Base-by-base conservation (phyloP, 345 rosid species). In the Lepidium sativum region DNA sequence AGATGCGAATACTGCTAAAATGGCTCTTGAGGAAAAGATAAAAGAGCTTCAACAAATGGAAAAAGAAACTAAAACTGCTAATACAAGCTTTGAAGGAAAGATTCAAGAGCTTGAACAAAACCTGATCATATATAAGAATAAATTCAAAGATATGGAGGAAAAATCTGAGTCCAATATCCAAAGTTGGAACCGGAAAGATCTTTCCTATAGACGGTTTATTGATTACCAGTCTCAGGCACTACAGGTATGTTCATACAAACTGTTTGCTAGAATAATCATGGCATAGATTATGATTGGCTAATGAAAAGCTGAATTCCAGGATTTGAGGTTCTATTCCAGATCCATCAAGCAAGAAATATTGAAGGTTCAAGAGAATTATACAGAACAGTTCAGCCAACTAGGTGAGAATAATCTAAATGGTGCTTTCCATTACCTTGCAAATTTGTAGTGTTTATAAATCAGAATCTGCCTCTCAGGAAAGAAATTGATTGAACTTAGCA, bases 291-390 rank as follows among this genome's bases (percentile, higher is more conserved):
- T 14, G 34, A n/a, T 48, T 34, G 41, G 11, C 43, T 9, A 61
- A 66, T 56, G 41, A 60, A 27, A 27, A 49, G 54, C 31, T 70
- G 39, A 75, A 31, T 54, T 12, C 12, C 80, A 94, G 99, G 92
- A 81, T 25, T 56, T 94, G 76, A 82, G 81, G 66, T 56, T 52
- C 15, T 78, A 82, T 65, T 85, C 81, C 12, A 63, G 68, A 56
- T 72, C 83, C 76, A 84, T 91, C 80, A 86, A 82, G 78, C 79
- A 80, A 65, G 92, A 94, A 75, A 63, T 90, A 60, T 20, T 72
- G 15, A 69, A 70, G 33, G 79, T 80, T 21, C 84, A 78, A 50
- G 69, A 72, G 31, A 78, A 70, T 74, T 81, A 83, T 51, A 27
- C 73, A 4, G 84, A 80, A 68, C 88, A 90, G 50, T 80, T 84